phyloP scores from a whole-genome alignment of 192 early-diverging fungal species.

The Rhizophagus sp. region DNA sequence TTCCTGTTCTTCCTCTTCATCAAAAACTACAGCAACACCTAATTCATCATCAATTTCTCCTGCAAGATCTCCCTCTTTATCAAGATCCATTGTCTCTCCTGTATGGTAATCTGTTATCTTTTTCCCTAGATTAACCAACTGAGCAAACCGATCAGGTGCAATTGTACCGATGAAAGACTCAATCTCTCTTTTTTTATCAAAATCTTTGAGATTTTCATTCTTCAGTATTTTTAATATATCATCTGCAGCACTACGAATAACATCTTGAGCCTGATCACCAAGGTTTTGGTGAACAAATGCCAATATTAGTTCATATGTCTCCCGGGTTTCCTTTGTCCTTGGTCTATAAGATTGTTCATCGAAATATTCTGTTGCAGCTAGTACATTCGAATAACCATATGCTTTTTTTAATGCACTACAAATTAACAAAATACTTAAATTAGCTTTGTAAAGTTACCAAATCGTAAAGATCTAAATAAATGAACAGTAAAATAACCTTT shows the following conservation, averaged over 20 bases:
- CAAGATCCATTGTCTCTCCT: slow-evolving; percentile 56
- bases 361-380: slow-evolving; percentile 85
- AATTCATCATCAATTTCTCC: slow-evolving; percentile 81
- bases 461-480: background rate
- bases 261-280: slow-evolving; percentile 90
- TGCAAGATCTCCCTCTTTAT: slow-evolving; percentile 53
- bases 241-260: slow-evolving; percentile 87
- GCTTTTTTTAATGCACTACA: slow-evolving; percentile 48
- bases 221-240: slow-evolving; percentile 82
- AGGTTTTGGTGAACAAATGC: slow-evolving; percentile 79
- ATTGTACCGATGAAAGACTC: slow-evolving; percentile 74
- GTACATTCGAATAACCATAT: slow-evolving; percentile 72
- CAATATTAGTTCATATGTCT: slow-evolving; percentile 87
- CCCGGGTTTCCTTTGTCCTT: slow-evolving; percentile 85
- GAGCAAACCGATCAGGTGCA: slow-evolving; percentile 80
- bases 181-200: slow-evolving; percentile 84
- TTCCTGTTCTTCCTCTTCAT: slow-evolving; percentile 91
- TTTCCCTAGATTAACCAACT: slow-evolving; percentile 88
- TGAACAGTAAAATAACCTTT: slow-evolving; percentile 39
- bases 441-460: background rate
- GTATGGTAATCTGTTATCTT: slow-evolving; percentile 89
- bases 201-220: slow-evolving; percentile 80
- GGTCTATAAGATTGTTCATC: slow-evolving; percentile 87
- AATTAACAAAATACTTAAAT: slow-evolving; percentile 12
- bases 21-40: slow-evolving; percentile 95